Conservation (phyloP, 1,139 yeast genomes). For the Pichia sp. region DNA sequence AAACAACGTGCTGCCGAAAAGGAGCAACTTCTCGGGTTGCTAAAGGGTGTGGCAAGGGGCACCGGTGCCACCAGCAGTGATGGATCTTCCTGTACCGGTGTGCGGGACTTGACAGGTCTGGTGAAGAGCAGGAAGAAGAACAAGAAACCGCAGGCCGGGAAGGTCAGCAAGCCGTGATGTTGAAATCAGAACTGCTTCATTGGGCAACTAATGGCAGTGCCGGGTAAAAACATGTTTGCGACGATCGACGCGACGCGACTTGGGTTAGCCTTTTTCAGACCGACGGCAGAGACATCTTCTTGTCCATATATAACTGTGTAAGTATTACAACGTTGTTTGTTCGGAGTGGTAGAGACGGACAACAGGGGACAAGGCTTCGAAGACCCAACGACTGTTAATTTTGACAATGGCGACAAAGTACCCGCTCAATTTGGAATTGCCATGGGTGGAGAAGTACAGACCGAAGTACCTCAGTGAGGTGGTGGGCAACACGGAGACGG, state of each 20-base stretch:
- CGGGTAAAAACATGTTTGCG: too few relatives aligned
- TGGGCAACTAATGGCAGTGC: too few relatives aligned
- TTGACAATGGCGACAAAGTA: constrained; percentile 20
- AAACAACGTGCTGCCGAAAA: constrained; percentile 40
- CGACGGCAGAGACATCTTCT: too few relatives aligned
- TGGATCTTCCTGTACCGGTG: constrained; percentile 23
- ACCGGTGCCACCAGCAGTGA: constrained; percentile 7
- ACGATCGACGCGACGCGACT: too few relatives aligned
- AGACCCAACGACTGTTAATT: too few relatives aligned
- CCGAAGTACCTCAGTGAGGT: constrained; percentile 76
- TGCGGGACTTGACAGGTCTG: constrained; percentile 55
- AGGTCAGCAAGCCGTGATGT: background rate
- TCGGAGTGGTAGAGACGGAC: too few relatives aligned
- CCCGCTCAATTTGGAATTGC: constrained; percentile 31
- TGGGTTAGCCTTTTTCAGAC: too few relatives aligned
- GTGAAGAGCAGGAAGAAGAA: constrained; percentile 42
- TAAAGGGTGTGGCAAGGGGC: constrained; percentile 45
- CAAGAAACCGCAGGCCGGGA: background rate
- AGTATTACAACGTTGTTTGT: too few relatives aligned
- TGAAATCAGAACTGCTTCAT: background rate
- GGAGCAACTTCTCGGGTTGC: constrained; percentile 55
- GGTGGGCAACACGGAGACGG: constrained; percentile 90
- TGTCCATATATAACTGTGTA: too few relatives aligned
- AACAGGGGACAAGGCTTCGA: too few relatives aligned
- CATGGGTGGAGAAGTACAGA: constrained; percentile 90